Base-by-base conservation (phyloP, 1,139 yeast species). In the Zygotorulaspora mrakii region DNA sequence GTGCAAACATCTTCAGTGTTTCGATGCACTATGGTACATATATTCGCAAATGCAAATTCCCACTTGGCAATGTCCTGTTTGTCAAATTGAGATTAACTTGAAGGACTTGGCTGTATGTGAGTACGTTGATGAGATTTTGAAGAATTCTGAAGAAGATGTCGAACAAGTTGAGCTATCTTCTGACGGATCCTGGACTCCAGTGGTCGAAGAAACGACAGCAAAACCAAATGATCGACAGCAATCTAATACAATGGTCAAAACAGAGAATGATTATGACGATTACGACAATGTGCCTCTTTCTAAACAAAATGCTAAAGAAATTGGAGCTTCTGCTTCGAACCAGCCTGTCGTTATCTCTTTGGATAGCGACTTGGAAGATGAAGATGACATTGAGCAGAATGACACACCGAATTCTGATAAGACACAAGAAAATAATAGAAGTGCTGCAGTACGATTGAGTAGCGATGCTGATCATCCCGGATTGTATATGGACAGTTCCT, bases 1-100 rank as follows among this genome's bases (percentile, higher is more conserved):
- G 40, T 83, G 91, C 60, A 66, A 72, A 27, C 94, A 83, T 57
- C 61, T 79, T n/a, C 81, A 77, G 52, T 82, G 91, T 53, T 82
- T 82, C 61, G 94, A 83, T 61, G 81, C 79, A 0, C 57, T 68
- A 18, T 73, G 79, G 37, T 83, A 71, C 53, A 54, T 83, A 10
- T 71, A 74, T 43, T 67, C 80, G 21, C 91, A 82, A 54, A 65
- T 68, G 35, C 82, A 77, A 52, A 66, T 76, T 1, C 79, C 88
- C 0, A 70, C 77, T 0, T 82, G 87, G 86, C 63, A 62, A 30
- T 83, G 94, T 54, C 89, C 89, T 0, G 68, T 79, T 9, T 83
- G 94, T 54, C 71, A 69, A 40, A 52, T 50, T 16, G 60, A 58
- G 3, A 54, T 79, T 2, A 58, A 65, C 3, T 56, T 78, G 1